Evolutionary conservation across 495 filamentous ascomycete species (phyloP).

Genomic region (Penicillium coprophilum): DNA sequence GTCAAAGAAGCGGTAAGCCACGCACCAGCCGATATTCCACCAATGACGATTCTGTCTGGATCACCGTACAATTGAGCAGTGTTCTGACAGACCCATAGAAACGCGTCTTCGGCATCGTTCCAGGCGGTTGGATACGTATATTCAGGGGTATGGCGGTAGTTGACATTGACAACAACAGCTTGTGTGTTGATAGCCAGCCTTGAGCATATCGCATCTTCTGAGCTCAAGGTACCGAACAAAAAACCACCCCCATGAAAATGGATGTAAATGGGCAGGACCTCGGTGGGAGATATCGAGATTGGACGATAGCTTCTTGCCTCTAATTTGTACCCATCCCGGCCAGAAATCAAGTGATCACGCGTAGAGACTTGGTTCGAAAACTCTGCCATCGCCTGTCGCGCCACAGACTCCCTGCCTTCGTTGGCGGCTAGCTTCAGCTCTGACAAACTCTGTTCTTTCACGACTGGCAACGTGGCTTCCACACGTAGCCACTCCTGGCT

Average conservation of each 20-base stretch:
- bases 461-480: constrained; percentile 28
- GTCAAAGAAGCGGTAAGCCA: constrained; percentile 41
- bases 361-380: constrained; percentile 26
- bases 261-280: constrained; percentile 43
- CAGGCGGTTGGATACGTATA: constrained; percentile 39
- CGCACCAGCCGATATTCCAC: constrained; percentile 49
- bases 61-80: constrained; percentile 32
- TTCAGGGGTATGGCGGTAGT: constrained; percentile 50
- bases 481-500: constrained; percentile 43
- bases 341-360: constrained; percentile 33
- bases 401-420: constrained; percentile 27
- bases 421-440: constrained; percentile 31
- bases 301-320: constrained; percentile 46
- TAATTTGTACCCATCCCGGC: constrained; percentile 41
- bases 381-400: constrained; percentile 25
- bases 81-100: constrained; percentile 44
- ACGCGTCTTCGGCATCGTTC: constrained; percentile 48
- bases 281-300: constrained; percentile 7
- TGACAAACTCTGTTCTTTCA: constrained; percentile 18
- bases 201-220: constrained; percentile 47
- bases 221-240: constrained; percentile 42
- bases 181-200: constrained; percentile 32
- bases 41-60: constrained; percentile 38
- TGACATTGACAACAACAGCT: constrained; percentile 43
- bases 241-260: constrained; percentile 54